Conservation (phyloP, 257 asterid genomes). For the Nicotiana undulata region DNA sequence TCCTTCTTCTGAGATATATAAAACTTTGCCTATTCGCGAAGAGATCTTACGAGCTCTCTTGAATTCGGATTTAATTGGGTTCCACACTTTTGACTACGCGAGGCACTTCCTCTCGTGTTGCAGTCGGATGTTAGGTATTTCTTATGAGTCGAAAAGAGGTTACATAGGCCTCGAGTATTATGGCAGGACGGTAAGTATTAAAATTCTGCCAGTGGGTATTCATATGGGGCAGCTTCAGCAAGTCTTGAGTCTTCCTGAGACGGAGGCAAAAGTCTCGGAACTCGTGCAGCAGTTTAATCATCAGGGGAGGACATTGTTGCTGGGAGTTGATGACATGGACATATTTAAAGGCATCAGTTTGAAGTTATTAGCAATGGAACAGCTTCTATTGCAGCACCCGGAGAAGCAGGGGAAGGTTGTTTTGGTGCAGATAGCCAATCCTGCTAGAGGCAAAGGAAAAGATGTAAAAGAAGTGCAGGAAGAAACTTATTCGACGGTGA, state of each 20-base stretch:
- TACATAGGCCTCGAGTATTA: slow-evolving; percentile 82
- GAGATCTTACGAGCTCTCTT: slow-evolving; percentile 66
- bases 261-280: slow-evolving; percentile 55
- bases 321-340: slow-evolving; percentile 91
- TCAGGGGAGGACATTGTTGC: slow-evolving; percentile 60
- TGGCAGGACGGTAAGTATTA: slow-evolving; percentile 86
- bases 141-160: slow-evolving; percentile 87
- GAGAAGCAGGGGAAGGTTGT: slow-evolving; percentile 88
- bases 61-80: slow-evolving; percentile 81
- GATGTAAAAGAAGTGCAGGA: slow-evolving; percentile 86
- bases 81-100: slow-evolving; percentile 84
- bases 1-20: slow-evolving; percentile 79
- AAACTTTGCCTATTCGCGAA: slow-evolving; percentile 71
- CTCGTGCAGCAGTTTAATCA: slow-evolving; percentile 46
- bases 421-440: slow-evolving; percentile 83
- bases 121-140: slow-evolving; percentile 74
- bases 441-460: slow-evolving; percentile 78
- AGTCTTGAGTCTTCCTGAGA: slow-evolving; percentile 52
- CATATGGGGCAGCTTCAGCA: slow-evolving; percentile 87
- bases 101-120: slow-evolving; percentile 88
- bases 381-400: slow-evolving; percentile 63
- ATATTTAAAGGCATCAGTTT: slow-evolving; percentile 82
- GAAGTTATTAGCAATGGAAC: slow-evolving; percentile 82
- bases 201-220: slow-evolving; percentile 88
- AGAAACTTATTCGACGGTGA: slow-evolving; percentile 57